These are phyloP conservation scores for Chlorella sp. DNA, from an alignment of 139 green algal species.

Conservation along the genomic window DNA sequence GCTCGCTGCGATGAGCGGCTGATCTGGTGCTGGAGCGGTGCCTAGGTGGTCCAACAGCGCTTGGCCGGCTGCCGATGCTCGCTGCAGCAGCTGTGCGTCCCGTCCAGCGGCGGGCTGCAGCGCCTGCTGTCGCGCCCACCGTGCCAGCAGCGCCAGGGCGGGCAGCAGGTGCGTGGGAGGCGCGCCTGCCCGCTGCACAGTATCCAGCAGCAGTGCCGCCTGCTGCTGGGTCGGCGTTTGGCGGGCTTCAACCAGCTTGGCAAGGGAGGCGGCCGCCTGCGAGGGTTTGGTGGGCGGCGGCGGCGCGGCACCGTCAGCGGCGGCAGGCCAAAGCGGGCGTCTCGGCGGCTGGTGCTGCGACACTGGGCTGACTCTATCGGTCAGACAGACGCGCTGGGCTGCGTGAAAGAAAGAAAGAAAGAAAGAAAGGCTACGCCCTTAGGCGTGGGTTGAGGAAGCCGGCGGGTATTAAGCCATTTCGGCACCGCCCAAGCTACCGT, in stretches of 20 bases:
- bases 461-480: too few species aligned
- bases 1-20: not conserved
- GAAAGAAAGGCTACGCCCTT: too few species aligned
- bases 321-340: not conserved
- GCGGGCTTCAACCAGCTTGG: not conserved
- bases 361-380: too few species aligned
- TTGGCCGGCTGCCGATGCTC: not conserved
- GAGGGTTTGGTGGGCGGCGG: not conserved
- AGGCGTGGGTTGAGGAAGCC: too few species aligned
- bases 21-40: too few species aligned
- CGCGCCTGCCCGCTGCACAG: not conserved
- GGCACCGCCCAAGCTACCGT: too few species aligned
- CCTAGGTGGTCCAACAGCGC: not conserved
- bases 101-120: not conserved
- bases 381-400: not conserved
- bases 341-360: not conserved
- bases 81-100: not conserved
- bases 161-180: not conserved
- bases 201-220: not conserved
- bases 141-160: slow-evolving; percentile 11
- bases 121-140: slow-evolving; percentile 13
- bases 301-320: not conserved
- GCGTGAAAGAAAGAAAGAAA: not conserved
- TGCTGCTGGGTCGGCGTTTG: not conserved
- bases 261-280: not conserved